A percentile compares a stretch with the other conserved stretches of the same genome.
These are phyloP conservation scores for Dryas alaskensis DNA, from an alignment of 306 rosid species.

Conservation along the genomic window DNA sequence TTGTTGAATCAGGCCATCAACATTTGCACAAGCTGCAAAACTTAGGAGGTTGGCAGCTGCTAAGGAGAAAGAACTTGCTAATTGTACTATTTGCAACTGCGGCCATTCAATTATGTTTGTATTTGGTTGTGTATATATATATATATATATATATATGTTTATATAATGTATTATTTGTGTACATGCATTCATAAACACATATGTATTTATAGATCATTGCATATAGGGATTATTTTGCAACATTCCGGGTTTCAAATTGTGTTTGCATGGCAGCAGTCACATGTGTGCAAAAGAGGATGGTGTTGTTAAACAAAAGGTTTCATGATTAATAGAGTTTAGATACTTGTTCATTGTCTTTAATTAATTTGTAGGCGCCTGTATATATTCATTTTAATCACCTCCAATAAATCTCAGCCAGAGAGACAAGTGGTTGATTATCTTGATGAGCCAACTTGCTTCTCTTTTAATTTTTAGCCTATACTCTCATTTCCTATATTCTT, in stretches of 20 bases:
- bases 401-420: background rate
- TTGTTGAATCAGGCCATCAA: slow-evolving; percentile 64
- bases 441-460: too few species aligned
- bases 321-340: background rate
- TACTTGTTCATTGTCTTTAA: background rate
- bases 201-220: too few species aligned
- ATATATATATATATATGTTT: background rate
- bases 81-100: slow-evolving; percentile 43
- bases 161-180: too few species aligned
- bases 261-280: background rate
- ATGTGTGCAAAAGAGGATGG: too few species aligned
- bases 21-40: slow-evolving; percentile 87
- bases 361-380: background rate
- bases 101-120: background rate
- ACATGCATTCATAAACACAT: too few species aligned
- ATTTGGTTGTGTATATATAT: background rate
- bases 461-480: too few species aligned
- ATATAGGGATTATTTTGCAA: background rate
- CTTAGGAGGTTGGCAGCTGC: slow-evolving; percentile 71
- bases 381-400: background rate
- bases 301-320: background rate
- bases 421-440: background rate
- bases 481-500: too few species aligned
- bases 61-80: slow-evolving; percentile 85
- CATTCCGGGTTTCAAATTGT: background rate